Evolutionary conservation across 805 yeast genomes (phyloP).

Genomic region (Barnettozyma vustinii): DNA sequence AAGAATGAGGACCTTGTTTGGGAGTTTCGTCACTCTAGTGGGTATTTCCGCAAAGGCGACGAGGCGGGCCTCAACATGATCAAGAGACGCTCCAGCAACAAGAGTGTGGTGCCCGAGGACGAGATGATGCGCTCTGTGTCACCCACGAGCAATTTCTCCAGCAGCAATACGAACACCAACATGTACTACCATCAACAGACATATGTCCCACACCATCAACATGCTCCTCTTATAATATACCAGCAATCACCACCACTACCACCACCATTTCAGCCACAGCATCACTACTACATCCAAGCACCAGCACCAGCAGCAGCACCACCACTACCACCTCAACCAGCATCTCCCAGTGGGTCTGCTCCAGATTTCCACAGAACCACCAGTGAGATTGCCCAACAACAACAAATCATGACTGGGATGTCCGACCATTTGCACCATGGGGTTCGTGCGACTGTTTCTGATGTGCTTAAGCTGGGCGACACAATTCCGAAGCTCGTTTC

Average conservation of each 20-base stretch:
- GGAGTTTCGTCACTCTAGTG: slow-evolving; percentile 81
- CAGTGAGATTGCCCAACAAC: slow-evolving; percentile 16
- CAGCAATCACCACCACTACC: slow-evolving; percentile 3
- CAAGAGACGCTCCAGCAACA: slow-evolving; percentile 47
- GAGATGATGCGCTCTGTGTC: slow-evolving; percentile 10
- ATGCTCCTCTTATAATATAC: slow-evolving; percentile 3
- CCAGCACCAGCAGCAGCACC: background rate
- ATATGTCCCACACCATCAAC: background rate
- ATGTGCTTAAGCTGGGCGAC: slow-evolving; percentile 22
- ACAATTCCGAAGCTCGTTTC: slow-evolving; percentile 24
- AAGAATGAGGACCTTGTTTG: slow-evolving; percentile 36
- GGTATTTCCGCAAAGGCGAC: slow-evolving; percentile 69
- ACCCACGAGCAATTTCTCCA: slow-evolving; percentile 3
- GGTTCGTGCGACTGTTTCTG: slow-evolving; percentile 18
- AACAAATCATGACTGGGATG: slow-evolving; percentile 10
- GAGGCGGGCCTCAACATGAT: slow-evolving; percentile 55
- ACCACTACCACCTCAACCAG: background rate
- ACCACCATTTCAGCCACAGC: background rate
- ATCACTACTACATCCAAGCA: background rate
- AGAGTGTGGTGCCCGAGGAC: slow-evolving; percentile 14
- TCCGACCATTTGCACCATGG: slow-evolving; percentile 18
- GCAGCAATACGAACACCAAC: background rate
- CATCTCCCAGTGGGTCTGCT: background rate
- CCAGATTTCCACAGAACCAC: slow-evolving; percentile 6
- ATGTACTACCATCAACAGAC: background rate